These are phyloP conservation scores for Phlebopus sp. DNA, from an alignment of 1,284 basidiomycete genomes.

Conservation along the genomic window DNA sequence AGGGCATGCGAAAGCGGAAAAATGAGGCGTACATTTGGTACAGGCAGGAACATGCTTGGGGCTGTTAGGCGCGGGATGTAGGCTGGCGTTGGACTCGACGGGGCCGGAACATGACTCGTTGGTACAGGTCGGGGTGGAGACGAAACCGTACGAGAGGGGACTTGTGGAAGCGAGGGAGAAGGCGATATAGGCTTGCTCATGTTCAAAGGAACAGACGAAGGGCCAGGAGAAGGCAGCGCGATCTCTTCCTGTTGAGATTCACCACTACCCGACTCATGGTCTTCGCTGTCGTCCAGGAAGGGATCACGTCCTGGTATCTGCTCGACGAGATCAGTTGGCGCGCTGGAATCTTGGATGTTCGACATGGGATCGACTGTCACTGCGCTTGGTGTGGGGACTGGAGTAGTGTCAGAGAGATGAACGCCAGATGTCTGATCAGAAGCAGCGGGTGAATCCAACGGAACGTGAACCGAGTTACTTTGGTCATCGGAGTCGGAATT, in stretches of 20 bases:
- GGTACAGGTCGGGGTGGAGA: constrained; percentile 36
- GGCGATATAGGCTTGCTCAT: constrained; percentile 34
- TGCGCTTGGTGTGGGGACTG: constrained; percentile 4
- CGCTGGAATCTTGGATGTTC: constrained; percentile 3
- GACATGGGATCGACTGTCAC: background rate
- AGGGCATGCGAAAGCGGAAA: constrained; percentile 41
- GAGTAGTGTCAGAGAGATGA: background rate
- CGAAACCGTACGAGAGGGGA: constrained; percentile 20
- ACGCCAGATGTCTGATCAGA: background rate
- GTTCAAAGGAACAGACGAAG: constrained; percentile 22
- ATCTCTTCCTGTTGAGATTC: constrained; percentile 37
- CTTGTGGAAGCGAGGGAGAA: background rate
- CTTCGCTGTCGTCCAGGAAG: constrained; percentile 50
- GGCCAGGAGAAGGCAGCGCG: constrained; percentile 31
- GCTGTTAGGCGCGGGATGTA: constrained; percentile 57
- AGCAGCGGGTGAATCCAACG: background rate
- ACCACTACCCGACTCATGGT: constrained; percentile 33
- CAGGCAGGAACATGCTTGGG: constrained; percentile 77
- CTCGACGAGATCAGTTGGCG: constrained; percentile 23
- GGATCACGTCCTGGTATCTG: constrained; percentile 54
- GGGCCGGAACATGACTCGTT: constrained; percentile 22
- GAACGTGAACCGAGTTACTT: constrained; percentile 6
- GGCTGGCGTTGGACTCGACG: constrained; percentile 43
- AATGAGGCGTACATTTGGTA: constrained; percentile 68
- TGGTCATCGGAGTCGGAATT: constrained; percentile 12